Conservation (phyloP, 768 basidiomycete species). For the Suillus weaverae region DNA sequence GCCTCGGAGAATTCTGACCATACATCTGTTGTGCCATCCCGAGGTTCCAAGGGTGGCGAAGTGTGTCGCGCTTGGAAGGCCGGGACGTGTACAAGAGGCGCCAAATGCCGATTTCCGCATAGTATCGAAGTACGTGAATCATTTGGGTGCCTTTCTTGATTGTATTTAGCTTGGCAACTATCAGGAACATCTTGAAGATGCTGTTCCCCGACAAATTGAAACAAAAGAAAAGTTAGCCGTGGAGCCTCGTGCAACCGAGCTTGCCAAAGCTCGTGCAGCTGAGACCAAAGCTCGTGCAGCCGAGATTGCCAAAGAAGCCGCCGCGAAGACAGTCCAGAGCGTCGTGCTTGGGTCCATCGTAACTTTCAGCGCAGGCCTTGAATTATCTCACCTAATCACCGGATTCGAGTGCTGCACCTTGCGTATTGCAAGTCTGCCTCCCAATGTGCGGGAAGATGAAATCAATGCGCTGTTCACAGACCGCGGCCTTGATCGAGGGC, state of each 20-base stretch:
- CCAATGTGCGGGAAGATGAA: constrained; percentile 38
- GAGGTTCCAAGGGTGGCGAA: constrained; percentile 19
- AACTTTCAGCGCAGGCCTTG: constrained; percentile 50
- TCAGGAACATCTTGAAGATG: neutral
- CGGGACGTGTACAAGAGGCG: constrained; percentile 38
- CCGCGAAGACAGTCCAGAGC: constrained; percentile 40
- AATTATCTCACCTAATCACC: constrained; percentile 43
- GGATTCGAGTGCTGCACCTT: constrained; percentile 56
- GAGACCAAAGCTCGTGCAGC: neutral
- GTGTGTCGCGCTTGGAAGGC: constrained; percentile 36
- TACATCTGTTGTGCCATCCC: constrained; percentile 13
- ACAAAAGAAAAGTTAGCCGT: neutral
- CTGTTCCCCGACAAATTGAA: neutral
- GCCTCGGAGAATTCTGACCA: constrained; percentile 1
- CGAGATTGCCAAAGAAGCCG: constrained; percentile 35
- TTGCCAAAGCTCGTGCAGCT: neutral
- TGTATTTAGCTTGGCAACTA: neutral
- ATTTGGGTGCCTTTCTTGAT: neutral
- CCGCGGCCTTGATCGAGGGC: constrained; percentile 40
- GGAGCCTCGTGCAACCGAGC: neutral
- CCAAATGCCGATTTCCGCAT: constrained; percentile 37
- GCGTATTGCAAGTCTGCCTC: constrained; percentile 46
- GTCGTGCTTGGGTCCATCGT: constrained; percentile 49
- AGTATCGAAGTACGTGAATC: constrained; percentile 29
- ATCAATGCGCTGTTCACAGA: constrained; percentile 43